These are phyloP conservation scores for Suillus cothurnatus DNA, from an alignment of 768 basidiomycete species.

Conservation along the genomic window DNA sequence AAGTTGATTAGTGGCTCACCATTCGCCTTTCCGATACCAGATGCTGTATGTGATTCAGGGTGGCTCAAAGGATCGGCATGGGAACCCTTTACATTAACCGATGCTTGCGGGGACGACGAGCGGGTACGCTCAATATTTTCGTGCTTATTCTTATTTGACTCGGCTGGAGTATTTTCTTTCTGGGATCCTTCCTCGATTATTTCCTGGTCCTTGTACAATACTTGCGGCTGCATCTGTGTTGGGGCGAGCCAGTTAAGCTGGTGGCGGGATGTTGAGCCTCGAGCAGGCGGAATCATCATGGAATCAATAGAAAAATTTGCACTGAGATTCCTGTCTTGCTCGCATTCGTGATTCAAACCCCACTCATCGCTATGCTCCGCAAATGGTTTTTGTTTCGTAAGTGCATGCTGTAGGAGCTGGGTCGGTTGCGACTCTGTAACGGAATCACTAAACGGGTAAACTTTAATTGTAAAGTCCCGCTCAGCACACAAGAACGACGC, in stretches of 20 bases:
- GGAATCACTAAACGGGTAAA: conserved; percentile 38
- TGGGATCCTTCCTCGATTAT: conserved; percentile 45
- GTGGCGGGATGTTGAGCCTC: conserved; percentile 46
- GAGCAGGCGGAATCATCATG: conserved; percentile 35
- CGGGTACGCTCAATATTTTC: conserved; percentile 16
- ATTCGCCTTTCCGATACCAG: conserved; percentile 29
- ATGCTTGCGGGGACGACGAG: conserved; percentile 24
- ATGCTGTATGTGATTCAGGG: conserved; percentile 29
- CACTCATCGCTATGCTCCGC: conserved; percentile 16
- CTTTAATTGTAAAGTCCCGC: conserved; percentile 17
- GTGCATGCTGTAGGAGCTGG: conserved; percentile 50
- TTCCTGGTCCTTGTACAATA: conserved; percentile 23
- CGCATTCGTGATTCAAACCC: conserved; percentile 18
- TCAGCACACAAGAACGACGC: conserved; percentile 25
- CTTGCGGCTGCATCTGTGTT: conserved; percentile 46
- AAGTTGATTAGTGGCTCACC: conserved; percentile 32
- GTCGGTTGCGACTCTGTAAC: conserved; percentile 58
- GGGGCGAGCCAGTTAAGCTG: conserved; percentile 58
- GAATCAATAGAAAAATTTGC: conserved; percentile 46
- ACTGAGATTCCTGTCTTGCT: conserved; percentile 24
- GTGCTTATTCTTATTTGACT: conserved; percentile 22
- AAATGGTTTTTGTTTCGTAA: conserved; percentile 31
- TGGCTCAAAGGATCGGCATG: conserved; percentile 28
- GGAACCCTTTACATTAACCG: conserved; percentile 24
- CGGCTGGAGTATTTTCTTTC: conserved; percentile 50